These are phyloP conservation scores for Phialophora macrospora DNA, from an alignment of 2,329 filamentous ascomycete species.

Conservation along the genomic window DNA sequence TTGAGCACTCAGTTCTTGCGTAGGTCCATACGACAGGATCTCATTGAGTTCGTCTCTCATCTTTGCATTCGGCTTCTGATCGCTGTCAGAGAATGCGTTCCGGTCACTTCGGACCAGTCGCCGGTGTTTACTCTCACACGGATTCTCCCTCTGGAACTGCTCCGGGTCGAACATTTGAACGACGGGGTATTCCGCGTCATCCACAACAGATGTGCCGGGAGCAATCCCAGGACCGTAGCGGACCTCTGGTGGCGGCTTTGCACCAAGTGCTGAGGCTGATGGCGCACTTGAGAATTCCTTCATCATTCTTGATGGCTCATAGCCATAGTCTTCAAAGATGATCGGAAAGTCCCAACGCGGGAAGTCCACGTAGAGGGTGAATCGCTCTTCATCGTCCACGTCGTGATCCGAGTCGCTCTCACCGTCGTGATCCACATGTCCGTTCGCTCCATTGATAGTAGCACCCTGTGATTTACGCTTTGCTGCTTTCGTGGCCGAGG, in stretches of 20 bases:
- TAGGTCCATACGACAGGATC: conserved; percentile 91
- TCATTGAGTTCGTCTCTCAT: conserved; percentile 90
- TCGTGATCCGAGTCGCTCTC: conserved; percentile 46
- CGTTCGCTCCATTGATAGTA: conserved; percentile 41
- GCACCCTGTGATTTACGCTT: conserved; percentile 39
- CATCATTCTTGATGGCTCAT: conserved; percentile 81
- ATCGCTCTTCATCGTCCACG: conserved; percentile 65
- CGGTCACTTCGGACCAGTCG: conserved; percentile 88
- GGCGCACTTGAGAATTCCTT: conserved; percentile 68
- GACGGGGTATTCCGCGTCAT: conserved; percentile 60
- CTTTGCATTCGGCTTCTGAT: conserved; percentile 94
- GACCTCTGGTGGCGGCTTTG: conserved; percentile 84
- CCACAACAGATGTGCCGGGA: conserved; percentile 59
- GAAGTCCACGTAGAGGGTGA: conserved; percentile 86
- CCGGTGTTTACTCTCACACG: conserved; percentile 92
- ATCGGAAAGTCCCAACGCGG: conserved; percentile 95
- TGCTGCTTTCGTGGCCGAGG: conserved; percentile 45
- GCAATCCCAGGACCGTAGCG: conserved; percentile 90
- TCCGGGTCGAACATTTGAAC: conserved; percentile 93
- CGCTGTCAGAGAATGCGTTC: conserved; percentile 91
- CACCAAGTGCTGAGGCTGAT: conserved; percentile 69
- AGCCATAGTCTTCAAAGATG: conserved; percentile 93
- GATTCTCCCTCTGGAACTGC: conserved; percentile 85
- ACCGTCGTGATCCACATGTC: conserved; percentile 44
- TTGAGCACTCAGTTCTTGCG: conserved; percentile 82